A percentile compares a stretch with the other conserved stretches of the same genome.
Evolutionary conservation across 1,284 basidiomycete genomes (phyloP).

Genomic region (Tremellales sp.): DNA sequence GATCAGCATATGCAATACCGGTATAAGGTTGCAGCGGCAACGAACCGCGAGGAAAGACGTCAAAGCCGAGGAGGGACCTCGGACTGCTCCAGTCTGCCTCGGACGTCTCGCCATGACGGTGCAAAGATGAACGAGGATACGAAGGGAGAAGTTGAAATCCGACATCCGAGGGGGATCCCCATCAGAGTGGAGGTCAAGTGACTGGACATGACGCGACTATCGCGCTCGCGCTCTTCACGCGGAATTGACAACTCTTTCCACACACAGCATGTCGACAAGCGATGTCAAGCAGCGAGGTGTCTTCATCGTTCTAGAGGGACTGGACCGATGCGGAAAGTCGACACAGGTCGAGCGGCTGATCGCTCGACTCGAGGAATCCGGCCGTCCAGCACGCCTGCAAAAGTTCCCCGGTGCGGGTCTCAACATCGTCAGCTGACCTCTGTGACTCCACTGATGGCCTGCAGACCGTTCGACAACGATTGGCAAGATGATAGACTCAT

Average conservation of each 20-base stretch:
- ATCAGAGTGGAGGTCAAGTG: not conserved
- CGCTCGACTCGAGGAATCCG: slow-evolving; percentile 49
- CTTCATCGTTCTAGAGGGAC: slow-evolving; percentile 88
- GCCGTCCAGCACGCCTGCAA: slow-evolving; percentile 49
- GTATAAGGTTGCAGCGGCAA: slow-evolving; percentile 9
- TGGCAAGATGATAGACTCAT: slow-evolving; percentile 89
- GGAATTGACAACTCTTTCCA: no score
- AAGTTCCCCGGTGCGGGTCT: slow-evolving; percentile 75
- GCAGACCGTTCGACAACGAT: slow-evolving; percentile 87
- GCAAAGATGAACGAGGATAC: not conserved
- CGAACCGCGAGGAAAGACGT: slow-evolving; percentile 83
- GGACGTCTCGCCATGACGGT: slow-evolving; percentile 15
- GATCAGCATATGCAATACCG: not conserved
- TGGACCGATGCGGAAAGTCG: slow-evolving; percentile 89
- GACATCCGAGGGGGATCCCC: not conserved
- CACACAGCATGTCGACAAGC: no score
- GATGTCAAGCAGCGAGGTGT: slow-evolving; percentile 57
- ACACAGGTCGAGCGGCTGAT: slow-evolving; percentile 70
- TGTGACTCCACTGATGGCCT: not conserved
- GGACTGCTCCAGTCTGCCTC: slow-evolving; percentile 53
- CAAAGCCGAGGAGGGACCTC: slow-evolving; percentile 84
- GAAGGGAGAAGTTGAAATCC: not conserved
- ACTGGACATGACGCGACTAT: no score
- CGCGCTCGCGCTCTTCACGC: no score
- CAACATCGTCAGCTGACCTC: not conserved